Base-by-base conservation (phyloP, 2,329 filamentous ascomycete genomes). In the Cladosporium sp. region DNA sequence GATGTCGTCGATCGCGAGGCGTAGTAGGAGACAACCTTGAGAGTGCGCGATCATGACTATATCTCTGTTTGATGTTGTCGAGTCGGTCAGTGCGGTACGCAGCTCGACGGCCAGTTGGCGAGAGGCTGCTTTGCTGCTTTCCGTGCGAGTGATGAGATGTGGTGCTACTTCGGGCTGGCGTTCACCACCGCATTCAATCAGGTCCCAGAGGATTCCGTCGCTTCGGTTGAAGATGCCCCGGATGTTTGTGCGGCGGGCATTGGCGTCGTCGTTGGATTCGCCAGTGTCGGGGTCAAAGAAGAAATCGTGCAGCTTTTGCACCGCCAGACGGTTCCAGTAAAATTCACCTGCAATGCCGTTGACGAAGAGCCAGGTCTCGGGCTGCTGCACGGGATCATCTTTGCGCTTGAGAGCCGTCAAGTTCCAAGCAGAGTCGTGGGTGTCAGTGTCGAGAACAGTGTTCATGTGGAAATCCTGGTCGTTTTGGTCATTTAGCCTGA, bases 41-140 rank as follows among this genome's bases (percentile, higher is more conserved):
- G 45, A 48, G 45, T 48, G 45, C 18, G 45, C 45, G 35, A 48
- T 40, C 45, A 48, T 48, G 36, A 48, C 33, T 16, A 48, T 33
- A 18, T 48, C 18, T 13, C 30, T 32, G 25, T 25, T n/a, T n/a
- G 36, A 33, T 7, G 18, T 30, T 27, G 33, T 40, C 25, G 45
- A 48, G 27, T 39, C 45, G 5, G 45, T 20, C 4, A 48, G 45
- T n/a, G 45, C 45, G 11, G 25, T 7, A n/a, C 45, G 45, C 3
- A 48, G 36, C 22, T 27, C 36, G 2, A 39, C 12, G 0, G 45
- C 38, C 18, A 48, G 45, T 25, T 39, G 29, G 9, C n/a, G 12
- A 9, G 39, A 36, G 13, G 45, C 45, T 4, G 33, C 29, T 20
- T 27, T 36, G n/a, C 36, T 40, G 27, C 45, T 48, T 6, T 36